Conservation (phyloP, 768 basidiomycete genomes). For the Leccinum disarticulatum region DNA sequence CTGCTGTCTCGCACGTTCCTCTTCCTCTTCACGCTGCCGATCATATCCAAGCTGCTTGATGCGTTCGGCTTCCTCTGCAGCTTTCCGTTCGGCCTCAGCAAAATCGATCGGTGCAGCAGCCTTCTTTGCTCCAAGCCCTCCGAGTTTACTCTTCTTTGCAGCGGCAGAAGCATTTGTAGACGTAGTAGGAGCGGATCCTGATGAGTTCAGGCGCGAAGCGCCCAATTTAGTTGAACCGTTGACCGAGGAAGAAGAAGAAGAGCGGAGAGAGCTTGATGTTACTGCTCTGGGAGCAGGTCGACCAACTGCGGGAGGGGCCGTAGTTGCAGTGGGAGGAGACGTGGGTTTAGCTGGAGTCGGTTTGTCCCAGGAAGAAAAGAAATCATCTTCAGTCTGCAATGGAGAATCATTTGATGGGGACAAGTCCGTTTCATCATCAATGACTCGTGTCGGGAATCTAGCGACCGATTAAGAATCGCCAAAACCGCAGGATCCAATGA, state of each 20-base stretch:
- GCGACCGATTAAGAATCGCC: background rate
- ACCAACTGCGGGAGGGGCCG: slow-evolving; percentile 60
- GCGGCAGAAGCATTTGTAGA: slow-evolving; percentile 33
- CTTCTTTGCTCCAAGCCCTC: slow-evolving; percentile 85
- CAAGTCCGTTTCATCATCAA: slow-evolving; percentile 77
- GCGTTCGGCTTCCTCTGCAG: slow-evolving; percentile 88
- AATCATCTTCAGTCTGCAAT: slow-evolving; percentile 76
- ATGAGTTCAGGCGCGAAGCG: slow-evolving; percentile 43
- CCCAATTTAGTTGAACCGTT: slow-evolving; percentile 39
- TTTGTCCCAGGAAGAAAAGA: slow-evolving; percentile 97
- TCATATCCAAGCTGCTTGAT: slow-evolving; percentile 93
- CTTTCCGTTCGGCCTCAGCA: slow-evolving; percentile 89
- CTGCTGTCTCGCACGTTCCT: slow-evolving; percentile 67
- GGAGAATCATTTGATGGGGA: slow-evolving; percentile 39
- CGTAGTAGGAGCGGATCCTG: slow-evolving; percentile 33
- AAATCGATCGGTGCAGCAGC: slow-evolving; percentile 83
- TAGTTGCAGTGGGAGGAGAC: slow-evolving; percentile 49
- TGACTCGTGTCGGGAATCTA: slow-evolving; percentile 76
- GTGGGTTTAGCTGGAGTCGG: slow-evolving; percentile 56
- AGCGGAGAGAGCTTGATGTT: slow-evolving; percentile 61
- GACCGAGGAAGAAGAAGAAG: slow-evolving; percentile 37
- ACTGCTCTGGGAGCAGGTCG: slow-evolving; percentile 59
- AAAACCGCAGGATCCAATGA: background rate
- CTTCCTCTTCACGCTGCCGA: slow-evolving; percentile 78
- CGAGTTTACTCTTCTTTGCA: slow-evolving; percentile 68